Evolutionary conservation across 2,329 filamentous ascomycete species (phyloP), one percentile per base, ranked within the genome.

Genomic region (Cadophora luteo-olivacea): DNA sequence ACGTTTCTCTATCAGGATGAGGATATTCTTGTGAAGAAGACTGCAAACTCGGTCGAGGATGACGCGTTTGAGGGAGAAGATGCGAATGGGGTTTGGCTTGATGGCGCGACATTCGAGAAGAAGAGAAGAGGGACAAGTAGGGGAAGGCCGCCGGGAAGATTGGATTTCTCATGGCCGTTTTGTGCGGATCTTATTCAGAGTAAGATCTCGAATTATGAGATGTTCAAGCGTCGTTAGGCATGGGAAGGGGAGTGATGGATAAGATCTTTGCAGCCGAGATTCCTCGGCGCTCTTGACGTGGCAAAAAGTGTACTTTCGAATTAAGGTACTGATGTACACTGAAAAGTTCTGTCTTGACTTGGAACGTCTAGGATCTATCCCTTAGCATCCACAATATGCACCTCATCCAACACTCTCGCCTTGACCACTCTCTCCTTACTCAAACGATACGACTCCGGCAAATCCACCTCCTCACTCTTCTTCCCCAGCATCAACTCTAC

Each of bases 401-500:
- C 76, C 60, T 73, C 69, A 38, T 75, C 72, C 36, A 75, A 68
- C 41, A 14, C 32, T 41, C 73, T 75, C 19, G 74, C 75, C 5
- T 24, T 70, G 62, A 62, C 61, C 19, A 77, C 62, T 54, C 77
- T 73, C 32, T 72, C 70, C 22, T 36, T 65, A 32, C 64, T 71
- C 32, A 77, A 24, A 25, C 67, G 52, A 73, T 76, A 87, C 70
- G 82, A 80, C 12, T 66, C 67, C 4, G 85, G 85, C 41, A 87
- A 65, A 32, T 82, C 80, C 55, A 84, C 79, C 5, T 78, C 77
- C n/a, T 78, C 79, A 0, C 76, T 78, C 14, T 75, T 74, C 25
- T 77, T 77, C 1, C 81, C 81, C 66, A 84, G 73, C 64, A 92
- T 86, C 82, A 91, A 85, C 58, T 85, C 80, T 11, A 87, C 90